Conservation (phyloP, 208 protist genomes). For the Trypanosoma conorhini region DNA sequence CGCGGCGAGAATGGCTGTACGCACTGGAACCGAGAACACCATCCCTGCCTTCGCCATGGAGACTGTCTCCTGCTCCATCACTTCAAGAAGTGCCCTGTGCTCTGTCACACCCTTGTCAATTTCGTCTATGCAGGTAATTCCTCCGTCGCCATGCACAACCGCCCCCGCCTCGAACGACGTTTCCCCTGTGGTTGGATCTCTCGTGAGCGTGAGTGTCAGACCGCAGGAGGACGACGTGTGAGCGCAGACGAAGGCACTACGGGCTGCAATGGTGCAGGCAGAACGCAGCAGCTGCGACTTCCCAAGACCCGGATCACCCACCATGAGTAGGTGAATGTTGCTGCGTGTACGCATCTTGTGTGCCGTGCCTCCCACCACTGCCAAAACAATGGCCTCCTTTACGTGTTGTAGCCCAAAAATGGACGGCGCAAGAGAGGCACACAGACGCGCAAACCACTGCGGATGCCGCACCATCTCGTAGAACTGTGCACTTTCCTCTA, state of each 20-base stretch:
- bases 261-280: conserved; percentile 88
- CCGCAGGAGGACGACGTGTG: conserved; percentile 97
- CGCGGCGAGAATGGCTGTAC: conserved; percentile 97
- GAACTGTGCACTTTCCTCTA: conserved; percentile 68
- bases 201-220: conserved; percentile 97
- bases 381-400: conserved; percentile 96
- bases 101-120: conserved; percentile 98
- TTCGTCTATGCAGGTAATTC: conserved; percentile 99
- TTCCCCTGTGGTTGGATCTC: conserved; percentile 87
- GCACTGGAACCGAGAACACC: conserved; percentile 97
- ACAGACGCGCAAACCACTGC: conserved; percentile 85
- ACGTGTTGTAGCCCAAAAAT: conserved; percentile 98
- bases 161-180: conserved; percentile 98
- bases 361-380: conserved; percentile 94
- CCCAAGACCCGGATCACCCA: conserved; percentile 97
- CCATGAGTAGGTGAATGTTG: conserved; percentile 96
- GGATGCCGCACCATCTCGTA: conserved; percentile 91
- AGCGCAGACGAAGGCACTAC: conserved; percentile 99
- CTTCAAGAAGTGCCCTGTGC: conserved; percentile 98
- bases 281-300: conserved; percentile 97
- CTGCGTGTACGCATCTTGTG: conserved; percentile 50
- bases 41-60: conserved; percentile 98
- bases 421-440: conserved; percentile 95
- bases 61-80: conserved; percentile 99
- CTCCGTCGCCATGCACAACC: conserved; percentile 97